Base-by-base conservation (phyloP, 352 stramenopile species). In the Pythium plurisporium region DNA sequence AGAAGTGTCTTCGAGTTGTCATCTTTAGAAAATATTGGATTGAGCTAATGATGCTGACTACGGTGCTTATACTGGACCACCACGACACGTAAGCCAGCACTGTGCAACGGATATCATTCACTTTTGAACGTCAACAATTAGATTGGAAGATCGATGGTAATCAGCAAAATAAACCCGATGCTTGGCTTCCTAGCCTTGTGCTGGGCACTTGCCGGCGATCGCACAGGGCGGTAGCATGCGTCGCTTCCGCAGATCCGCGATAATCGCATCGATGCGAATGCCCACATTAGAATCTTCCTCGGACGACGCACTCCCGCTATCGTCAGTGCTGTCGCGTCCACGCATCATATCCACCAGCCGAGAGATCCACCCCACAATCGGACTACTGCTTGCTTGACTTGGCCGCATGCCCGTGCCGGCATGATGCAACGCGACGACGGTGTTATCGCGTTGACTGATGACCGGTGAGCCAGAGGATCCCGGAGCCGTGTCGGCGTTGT, bases 401-500 rank as follows among this genome's bases (percentile, higher is more conserved):
- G 20, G 17, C 10, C 46, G 46, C 10, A 20, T 27, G 25, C 54
- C 19, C 27, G 52, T 30, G 17, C 80, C 80, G 30, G 76, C 79
- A 40, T 79, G 76, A 67, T 91, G 80, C 9, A 91, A 57, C 12
- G 76, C 80, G 36, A 91, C 67, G 8, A 90, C 80, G 0, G 62
- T 76, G 65, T 90, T 79, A 59, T 90, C 80, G 38, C 62, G 58
- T 30, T 65, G 73, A 55, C 74, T 85, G 25, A 87, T 43, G 26
- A 87, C 77, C 0, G 77, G 77, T 23, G 77, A 84, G 9, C 77
- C 77, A 6, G 77, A 88, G 11, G 80, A 87, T n/a, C 80, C 80
- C 43, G 75, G 75, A 34, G 74, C 55, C 29, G 81, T 89, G 53
- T 91, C 81, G 26, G 76, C 78, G 62, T 82, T 83, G 59, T 91